Conservation (phyloP, 1,284 basidiomycete genomes). For the Tilletiopsis washingtonensis region DNA sequence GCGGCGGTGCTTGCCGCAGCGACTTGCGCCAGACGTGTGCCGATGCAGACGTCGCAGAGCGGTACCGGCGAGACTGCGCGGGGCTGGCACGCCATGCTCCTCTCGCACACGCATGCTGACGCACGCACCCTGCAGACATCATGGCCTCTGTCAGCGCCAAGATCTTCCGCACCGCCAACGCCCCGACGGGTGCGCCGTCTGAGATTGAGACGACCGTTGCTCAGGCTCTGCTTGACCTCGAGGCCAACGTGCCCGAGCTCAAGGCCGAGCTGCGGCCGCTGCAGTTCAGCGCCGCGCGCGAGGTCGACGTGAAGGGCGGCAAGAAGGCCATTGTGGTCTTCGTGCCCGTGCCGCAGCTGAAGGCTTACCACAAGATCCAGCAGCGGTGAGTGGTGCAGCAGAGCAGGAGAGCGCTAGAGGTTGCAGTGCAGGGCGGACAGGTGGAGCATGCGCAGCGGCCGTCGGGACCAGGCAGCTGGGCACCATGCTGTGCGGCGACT, state of each 20-base stretch:
- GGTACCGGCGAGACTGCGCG: too few species aligned
- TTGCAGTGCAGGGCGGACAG: too few species aligned
- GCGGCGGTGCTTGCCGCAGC: too few species aligned
- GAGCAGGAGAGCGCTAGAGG: background rate
- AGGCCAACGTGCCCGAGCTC: constrained; percentile 95
- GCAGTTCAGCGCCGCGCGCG: constrained; percentile 94
- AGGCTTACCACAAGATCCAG: constrained; percentile 99
- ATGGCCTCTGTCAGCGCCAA: constrained; percentile 55
- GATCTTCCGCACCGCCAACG: constrained; percentile 89
- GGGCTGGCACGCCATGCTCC: too few species aligned
- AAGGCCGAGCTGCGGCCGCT: constrained; percentile 88
- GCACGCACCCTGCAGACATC: too few species aligned
- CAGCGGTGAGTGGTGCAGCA: constrained; percentile 63
- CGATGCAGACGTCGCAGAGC: too few species aligned
- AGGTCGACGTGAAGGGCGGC: constrained; percentile 91
- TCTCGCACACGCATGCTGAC: too few species aligned
- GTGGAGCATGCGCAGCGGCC: background rate
- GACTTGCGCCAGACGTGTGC: too few species aligned
- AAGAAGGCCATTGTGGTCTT: constrained; percentile 99
- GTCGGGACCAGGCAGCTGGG: background rate
- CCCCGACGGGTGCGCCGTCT: constrained; percentile 77
- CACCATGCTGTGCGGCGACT: background rate
- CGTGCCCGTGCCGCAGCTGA: constrained; percentile 92
- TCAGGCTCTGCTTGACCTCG: constrained; percentile 94
- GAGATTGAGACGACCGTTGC: constrained; percentile 88